Conservation (phyloP, 2,329 filamentous ascomycete genomes). For the Trichocomaceae sp. region DNA sequence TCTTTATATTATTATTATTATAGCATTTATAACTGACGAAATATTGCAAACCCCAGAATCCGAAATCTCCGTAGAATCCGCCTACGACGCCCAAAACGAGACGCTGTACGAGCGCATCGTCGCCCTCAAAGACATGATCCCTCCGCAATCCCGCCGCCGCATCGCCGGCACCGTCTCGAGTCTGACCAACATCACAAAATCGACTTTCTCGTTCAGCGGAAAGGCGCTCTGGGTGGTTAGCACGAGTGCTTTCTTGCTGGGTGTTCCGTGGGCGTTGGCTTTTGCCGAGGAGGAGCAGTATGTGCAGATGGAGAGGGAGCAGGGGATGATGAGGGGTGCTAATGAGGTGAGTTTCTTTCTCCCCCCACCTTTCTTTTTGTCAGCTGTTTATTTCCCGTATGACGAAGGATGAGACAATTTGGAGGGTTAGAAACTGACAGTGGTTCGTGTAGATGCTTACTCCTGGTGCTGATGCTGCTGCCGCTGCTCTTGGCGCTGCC, state of each 20-base stretch:
- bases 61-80: constrained; percentile 74
- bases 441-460: constrained; percentile 34
- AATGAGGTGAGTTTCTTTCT: constrained; percentile 56
- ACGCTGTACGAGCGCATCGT: constrained; percentile 61
- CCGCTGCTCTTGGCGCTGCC: constrained; percentile 6
- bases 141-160: constrained; percentile 63
- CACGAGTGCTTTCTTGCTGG: constrained; percentile 81
- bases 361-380: background rate
- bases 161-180: constrained; percentile 53
- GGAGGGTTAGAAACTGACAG: background rate
- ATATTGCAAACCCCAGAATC: constrained; percentile 67
- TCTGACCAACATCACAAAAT: constrained; percentile 39
- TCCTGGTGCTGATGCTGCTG: constrained; percentile 24
- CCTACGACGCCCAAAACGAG: constrained; percentile 54
- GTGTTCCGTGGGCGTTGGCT: constrained; percentile 87
- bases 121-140: constrained; percentile 69
- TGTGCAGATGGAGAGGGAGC: constrained; percentile 95
- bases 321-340: constrained; percentile 88
- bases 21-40: no score
- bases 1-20: no score
- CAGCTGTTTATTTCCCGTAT: background rate
- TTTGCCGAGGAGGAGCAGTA: constrained; percentile 95
- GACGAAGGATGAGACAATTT: background rate
- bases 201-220: constrained; percentile 59
- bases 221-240: constrained; percentile 87